phyloP scores from a whole-genome alignment of 176 grass and related monocot species.

The Saccharum spontaneum region DNA sequence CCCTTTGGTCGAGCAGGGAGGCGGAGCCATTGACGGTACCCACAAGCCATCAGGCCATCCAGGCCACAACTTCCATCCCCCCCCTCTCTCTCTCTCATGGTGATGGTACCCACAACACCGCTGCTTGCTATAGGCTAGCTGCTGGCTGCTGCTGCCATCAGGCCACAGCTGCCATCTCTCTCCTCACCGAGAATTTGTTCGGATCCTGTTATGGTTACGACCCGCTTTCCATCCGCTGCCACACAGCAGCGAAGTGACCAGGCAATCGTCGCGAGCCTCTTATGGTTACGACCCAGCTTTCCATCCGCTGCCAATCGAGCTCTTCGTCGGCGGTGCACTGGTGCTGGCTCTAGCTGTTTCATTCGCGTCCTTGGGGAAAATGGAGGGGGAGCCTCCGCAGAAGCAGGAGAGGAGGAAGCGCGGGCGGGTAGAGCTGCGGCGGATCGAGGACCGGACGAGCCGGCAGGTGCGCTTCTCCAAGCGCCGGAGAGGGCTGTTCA shows the following conservation, averaged over 20 bases:
- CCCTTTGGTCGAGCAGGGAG: background rate
- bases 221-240: background rate
- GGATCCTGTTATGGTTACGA: background rate
- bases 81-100: no score
- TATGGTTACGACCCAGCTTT: background rate
- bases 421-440: conserved; percentile 31
- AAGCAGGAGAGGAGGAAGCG: background rate
- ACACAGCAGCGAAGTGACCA: background rate
- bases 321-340: background rate
- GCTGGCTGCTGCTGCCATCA: no score
- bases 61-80: no score
- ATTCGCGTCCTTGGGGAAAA: background rate
- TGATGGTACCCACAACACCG: no score
- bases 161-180: background rate
- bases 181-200: background rate
- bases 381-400: background rate
- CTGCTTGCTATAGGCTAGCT: no score
- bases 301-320: background rate
- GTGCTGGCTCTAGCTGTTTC: no score
- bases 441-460: conserved; percentile 42
- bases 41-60: no score
- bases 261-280: background rate
- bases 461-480: conserved; percentile 65
- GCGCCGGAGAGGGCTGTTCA: conserved; percentile 52
- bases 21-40: no score